Evolutionary conservation across 2,329 filamentous ascomycete genomes (phyloP).

Genomic region (Colletotrichum melonis): DNA sequence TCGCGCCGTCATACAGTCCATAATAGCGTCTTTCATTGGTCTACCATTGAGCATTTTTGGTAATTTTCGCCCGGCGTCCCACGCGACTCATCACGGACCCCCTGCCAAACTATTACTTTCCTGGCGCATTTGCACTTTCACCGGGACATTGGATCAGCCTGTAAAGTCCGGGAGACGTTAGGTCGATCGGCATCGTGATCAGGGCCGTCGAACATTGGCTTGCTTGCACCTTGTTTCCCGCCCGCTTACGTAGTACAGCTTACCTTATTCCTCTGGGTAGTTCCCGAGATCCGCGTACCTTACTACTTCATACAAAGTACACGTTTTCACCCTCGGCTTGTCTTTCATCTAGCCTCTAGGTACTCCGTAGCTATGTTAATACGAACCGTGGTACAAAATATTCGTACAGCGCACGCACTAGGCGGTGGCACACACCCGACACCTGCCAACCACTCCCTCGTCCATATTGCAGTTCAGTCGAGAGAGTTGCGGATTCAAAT

Average conservation of each 20-base stretch:
- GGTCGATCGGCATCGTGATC: not conserved
- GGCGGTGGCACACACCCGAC: not conserved
- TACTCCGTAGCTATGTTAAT: too few species aligned
- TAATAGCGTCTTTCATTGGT: constrained; percentile 14
- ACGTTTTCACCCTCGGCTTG: not conserved
- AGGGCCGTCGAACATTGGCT: not conserved
- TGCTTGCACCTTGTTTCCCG: not conserved
- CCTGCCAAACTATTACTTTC: constrained; percentile 4
- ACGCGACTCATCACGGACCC: constrained; percentile 1
- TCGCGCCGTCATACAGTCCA: constrained; percentile 18
- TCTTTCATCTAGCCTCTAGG: not conserved
- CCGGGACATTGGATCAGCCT: not conserved
- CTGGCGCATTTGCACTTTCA: not conserved
- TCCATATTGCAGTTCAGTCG: not conserved
- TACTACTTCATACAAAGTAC: not conserved
- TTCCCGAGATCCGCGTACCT: not conserved
- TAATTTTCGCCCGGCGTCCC: constrained; percentile 28
- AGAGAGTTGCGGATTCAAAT: not conserved
- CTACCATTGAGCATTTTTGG: constrained; percentile 5
- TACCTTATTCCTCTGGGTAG: not conserved
- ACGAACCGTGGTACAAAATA: not conserved
- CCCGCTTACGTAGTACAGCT: not conserved
- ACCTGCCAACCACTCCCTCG: not conserved
- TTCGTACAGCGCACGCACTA: not conserved
- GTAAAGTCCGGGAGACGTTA: not conserved